Conservation (phyloP, 805 yeast genomes). For the Wickerhamomyces rabaulensis region DNA sequence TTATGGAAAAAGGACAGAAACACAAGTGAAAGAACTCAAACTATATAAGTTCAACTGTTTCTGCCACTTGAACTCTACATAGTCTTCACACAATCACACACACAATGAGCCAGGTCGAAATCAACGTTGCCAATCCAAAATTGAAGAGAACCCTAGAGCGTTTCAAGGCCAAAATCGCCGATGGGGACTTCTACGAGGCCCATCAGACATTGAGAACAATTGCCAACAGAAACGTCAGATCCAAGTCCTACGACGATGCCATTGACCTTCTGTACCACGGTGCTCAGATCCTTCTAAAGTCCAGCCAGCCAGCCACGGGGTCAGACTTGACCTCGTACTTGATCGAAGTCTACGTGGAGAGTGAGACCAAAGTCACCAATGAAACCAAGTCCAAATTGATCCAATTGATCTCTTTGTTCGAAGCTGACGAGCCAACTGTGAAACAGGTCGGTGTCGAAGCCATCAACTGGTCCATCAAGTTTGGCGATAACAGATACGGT, state of each 20-base stretch:
- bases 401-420: slow-evolving; percentile 40
- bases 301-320: slow-evolving; percentile 74
- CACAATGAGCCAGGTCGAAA: slow-evolving; percentile 4
- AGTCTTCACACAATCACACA: background rate
- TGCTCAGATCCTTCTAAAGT: slow-evolving; percentile 59
- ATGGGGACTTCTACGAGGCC: slow-evolving; percentile 86
- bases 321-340: slow-evolving; percentile 71
- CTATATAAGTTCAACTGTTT: too few species aligned
- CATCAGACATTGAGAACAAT: slow-evolving; percentile 92
- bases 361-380: slow-evolving; percentile 37
- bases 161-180: slow-evolving; percentile 61
- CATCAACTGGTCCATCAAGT: slow-evolving; percentile 58
- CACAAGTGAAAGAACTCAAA: too few species aligned
- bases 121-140: slow-evolving; percentile 29
- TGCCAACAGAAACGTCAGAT: slow-evolving; percentile 73
- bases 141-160: slow-evolving; percentile 57
- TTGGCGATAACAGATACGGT: slow-evolving; percentile 52
- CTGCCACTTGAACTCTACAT: too few species aligned
- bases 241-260: slow-evolving; percentile 65
- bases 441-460: slow-evolving; percentile 62
- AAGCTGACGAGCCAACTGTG: slow-evolving; percentile 53
- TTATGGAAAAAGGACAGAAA: too few species aligned
- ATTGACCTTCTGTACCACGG: slow-evolving; percentile 69
- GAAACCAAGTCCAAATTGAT: slow-evolving; percentile 42
- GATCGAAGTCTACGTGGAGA: slow-evolving; percentile 60